Evolutionary conservation across 495 filamentous ascomycete species (phyloP), one percentile per base, ranked within the genome.

Genomic region (Pyronema omphalodes): DNA sequence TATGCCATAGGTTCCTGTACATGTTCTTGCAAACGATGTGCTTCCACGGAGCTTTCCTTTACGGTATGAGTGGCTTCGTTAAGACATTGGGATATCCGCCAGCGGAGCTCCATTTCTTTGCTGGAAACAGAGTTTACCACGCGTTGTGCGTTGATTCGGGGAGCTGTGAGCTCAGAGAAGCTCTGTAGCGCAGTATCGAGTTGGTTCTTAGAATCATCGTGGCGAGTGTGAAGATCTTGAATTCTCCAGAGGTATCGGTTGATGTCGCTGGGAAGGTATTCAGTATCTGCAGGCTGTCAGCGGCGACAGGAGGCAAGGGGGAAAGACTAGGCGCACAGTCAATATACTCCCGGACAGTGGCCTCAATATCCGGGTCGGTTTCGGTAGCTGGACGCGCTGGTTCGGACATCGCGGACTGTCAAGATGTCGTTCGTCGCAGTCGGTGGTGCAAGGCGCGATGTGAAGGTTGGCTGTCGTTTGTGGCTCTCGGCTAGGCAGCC

Each of bases 181-280:
- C 66, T 68, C 44, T 76, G 79, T 41, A 84, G 81, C 43, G 88
- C 76, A 19, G 80, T 72, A 67, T 95, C 78, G 7, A 95, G 76
- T 4, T 71, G 69, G 43, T 76, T 66, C 14, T 83, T 81, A 15
- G 78, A 74, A 12, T 81, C 72, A 17, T 74, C 60, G 63, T 88
- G 88, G 39, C 74, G 75, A 49, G 78, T 68, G 66, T 94, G 85
- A 51, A 95, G 81, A 50, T 87, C 79, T 58, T 80, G 76, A 58
- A 98, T 87, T 48, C 95, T 76, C 47, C 83, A 87, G 43, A 98
- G 74, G 52, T 91, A 94, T 58, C 91, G 86, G 55, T 81, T 76
- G 55, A 96, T 79, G 68, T 96, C 93, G 34, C 88, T 83, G 12
- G 91, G 89, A 15, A 96, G 84, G 71, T 91, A 93, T 71, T 98